Conservation (phyloP, 306 rosid species). For the Vachellia collinsii region DNA sequence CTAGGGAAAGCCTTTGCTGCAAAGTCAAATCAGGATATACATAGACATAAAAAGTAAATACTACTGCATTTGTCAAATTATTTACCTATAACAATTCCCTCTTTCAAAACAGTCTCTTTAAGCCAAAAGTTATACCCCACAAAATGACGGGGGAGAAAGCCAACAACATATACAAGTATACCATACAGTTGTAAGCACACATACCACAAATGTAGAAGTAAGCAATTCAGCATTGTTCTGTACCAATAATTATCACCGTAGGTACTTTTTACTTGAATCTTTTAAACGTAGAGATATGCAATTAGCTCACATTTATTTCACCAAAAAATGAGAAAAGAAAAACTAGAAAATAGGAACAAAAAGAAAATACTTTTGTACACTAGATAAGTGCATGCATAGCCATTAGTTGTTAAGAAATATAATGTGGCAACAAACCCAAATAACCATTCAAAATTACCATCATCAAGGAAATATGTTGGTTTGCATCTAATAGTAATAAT, state of each 20-base stretch:
- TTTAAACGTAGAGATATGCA: neutral
- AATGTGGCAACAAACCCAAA: neutral
- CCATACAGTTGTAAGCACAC: neutral
- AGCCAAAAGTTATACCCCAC: neutral
- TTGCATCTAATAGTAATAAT: neutral
- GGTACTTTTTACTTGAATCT: neutral
- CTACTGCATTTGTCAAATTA: neutral
- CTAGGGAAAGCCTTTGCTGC: constrained; percentile 85
- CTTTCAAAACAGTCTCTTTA: neutral
- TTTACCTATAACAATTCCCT: neutral
- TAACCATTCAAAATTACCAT: neutral
- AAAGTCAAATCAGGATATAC: neutral
- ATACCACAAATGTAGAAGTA: too few relatives aligned
- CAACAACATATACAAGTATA: neutral
- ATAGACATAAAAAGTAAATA: neutral
- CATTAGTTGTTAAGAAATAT: neutral
- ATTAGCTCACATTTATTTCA: neutral
- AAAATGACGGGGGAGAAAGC: neutral
- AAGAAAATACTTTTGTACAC: neutral
- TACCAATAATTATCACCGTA: neutral
- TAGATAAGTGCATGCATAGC: neutral
- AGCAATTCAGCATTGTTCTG: neutral
- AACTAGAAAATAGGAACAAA: neutral
- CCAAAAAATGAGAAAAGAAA: neutral
- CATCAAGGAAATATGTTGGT: neutral